Base-by-base conservation (phyloP, 805 yeast genomes). In the Cyberlindnera xishuangbannaensis region DNA sequence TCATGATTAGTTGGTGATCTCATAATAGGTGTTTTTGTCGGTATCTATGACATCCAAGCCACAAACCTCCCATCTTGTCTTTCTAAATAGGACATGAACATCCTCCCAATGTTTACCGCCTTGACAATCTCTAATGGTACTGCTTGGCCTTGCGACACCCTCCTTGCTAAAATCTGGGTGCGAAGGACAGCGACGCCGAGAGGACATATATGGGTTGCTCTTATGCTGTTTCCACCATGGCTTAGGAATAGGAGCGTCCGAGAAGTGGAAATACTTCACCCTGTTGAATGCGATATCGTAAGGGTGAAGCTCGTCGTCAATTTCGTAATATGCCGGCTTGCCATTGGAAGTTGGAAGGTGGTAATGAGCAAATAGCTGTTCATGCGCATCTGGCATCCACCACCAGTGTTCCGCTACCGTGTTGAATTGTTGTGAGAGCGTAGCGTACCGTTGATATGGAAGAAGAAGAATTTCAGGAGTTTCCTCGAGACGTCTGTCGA, bases 231-330 rank as follows among this genome's bases (percentile, higher is more conserved):
- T n/a, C 20, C 37, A 49, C 86, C 86, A 78, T 6, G 85, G 85
- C 47, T 80, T 78, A 0, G 77, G 74, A 5, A 78, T 53, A 5
- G 85, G 86, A 24, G 67, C 64, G 46, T 80, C 86, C 4, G 81
- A 71, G 51, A 73, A 80, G 51, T 80, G 86, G 15, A 78, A 50
- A 33, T 73, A 59, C 46, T 66, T 69, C 5, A 68, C 54, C 8
- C 59, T 51, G 4, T 46, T 40, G 4, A 57, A 38, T 14, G 45
- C 47, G 11, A 37, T 34, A 9, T 22, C 21, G n/a, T n/a, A n/a
- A n/a, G n/a, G n/a, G n/a, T n/a, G n/a, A 4, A 23, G 26, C 13
- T 55, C n/a, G 4, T 29, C 22, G 8, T 33, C 23, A 11, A 41
- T 31, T 11, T 13, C 9, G 15, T n/a, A n/a, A n/a, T n/a, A n/a